Evolutionary conservation across 192 early-diverging fungal species (phyloP).

Genomic region (Umbelopsis sp.): DNA sequence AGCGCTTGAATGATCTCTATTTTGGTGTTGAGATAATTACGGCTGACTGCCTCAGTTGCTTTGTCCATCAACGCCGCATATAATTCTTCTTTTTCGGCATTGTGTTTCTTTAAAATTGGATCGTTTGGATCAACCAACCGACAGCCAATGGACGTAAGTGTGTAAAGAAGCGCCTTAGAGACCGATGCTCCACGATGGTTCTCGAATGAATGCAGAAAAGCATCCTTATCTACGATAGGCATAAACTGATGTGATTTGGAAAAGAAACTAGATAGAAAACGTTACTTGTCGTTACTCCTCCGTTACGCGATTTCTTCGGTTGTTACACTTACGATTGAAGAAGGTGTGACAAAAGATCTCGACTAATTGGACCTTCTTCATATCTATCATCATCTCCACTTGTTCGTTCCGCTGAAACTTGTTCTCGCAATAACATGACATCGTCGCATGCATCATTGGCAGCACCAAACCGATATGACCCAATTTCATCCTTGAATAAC

Average conservation of each 20-base stretch:
- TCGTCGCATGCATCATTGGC: slow-evolving; percentile 31
- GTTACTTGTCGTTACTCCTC: too few relatives aligned
- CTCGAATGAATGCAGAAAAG: slow-evolving; percentile 26
- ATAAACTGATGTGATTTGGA: slow-evolving; percentile 16
- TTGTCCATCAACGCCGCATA: slow-evolving; percentile 22
- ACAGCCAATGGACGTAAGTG: slow-evolving; percentile 29
- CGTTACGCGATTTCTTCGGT: too few relatives aligned
- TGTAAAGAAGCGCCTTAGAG: slow-evolving; percentile 26
- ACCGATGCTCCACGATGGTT: slow-evolving; percentile 3
- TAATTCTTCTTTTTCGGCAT: slow-evolving; percentile 7
- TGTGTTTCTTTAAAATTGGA: slow-evolving; percentile 19
- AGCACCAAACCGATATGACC: slow-evolving; percentile 26
- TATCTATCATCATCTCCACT: background rate
- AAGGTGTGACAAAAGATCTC: background rate
- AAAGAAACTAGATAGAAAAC: slow-evolving; percentile 25
- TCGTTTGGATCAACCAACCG: slow-evolving; percentile 16
- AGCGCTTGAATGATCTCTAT: slow-evolving; percentile 64
- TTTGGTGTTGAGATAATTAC: slow-evolving; percentile 58
- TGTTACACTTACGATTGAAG: background rate
- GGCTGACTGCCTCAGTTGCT: slow-evolving; percentile 42
- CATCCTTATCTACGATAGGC: slow-evolving; percentile 27
- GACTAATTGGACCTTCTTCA: background rate
- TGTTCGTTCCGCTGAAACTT: slow-evolving; percentile 19
- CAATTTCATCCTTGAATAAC: background rate
- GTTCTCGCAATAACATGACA: slow-evolving; percentile 33